These are phyloP conservation scores for Rubia yunnanensis DNA, from an alignment of 257 asterid genomes.

Conservation along the genomic window DNA sequence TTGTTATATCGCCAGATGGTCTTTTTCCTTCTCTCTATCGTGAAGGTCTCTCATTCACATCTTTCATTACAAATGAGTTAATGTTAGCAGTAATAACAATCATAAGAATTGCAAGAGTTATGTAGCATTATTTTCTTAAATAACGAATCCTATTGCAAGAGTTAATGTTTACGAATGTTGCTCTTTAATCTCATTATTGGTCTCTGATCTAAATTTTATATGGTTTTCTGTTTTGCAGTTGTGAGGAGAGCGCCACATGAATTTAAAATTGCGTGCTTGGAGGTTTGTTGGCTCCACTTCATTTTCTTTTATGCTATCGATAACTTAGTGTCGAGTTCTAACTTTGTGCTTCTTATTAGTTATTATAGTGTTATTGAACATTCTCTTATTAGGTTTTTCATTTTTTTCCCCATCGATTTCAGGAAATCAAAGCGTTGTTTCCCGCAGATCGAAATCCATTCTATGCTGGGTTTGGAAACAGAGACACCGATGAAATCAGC, in stretches of 20 bases:
- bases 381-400: neutral
- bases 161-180: too few species aligned
- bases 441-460: slow-evolving; percentile 80
- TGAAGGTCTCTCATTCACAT: slow-evolving; percentile 51
- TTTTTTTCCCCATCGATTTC: neutral
- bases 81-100: neutral
- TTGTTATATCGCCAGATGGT: slow-evolving; percentile 95
- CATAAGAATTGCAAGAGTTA: neutral
- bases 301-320: slow-evolving; percentile 1
- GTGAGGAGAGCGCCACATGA: slow-evolving; percentile 96
- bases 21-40: slow-evolving; percentile 94
- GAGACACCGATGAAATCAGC: slow-evolving; percentile 93
- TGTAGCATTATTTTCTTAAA: neutral
- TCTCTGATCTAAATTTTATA: neutral
- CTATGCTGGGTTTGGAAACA: slow-evolving; percentile 97
- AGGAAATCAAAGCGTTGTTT: slow-evolving; percentile 79
- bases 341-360: neutral
- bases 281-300: slow-evolving; percentile 37
- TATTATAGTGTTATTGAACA: too few species aligned
- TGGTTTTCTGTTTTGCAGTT: slow-evolving; percentile 53
- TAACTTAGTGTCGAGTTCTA: neutral
- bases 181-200: neutral
- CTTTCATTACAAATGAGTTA: neutral
- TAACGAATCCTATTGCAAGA: neutral
- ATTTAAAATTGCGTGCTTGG: slow-evolving; percentile 88